phyloP scores from a whole-genome alignment of 495 filamentous ascomycete species.

The Penicillium argentinense region DNA sequence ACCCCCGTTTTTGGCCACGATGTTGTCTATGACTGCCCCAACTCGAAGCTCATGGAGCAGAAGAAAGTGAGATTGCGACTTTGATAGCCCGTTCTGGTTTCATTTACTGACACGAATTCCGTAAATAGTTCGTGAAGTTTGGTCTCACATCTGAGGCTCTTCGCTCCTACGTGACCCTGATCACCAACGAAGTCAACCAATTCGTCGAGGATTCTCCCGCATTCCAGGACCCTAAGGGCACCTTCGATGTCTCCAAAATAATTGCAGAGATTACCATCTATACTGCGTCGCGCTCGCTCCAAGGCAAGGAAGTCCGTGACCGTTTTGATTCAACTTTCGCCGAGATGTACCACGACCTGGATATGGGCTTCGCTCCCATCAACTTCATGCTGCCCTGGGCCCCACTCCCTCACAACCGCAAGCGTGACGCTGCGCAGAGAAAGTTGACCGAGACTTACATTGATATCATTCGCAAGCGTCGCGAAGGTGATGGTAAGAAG shows the following conservation, averaged over 20 bases:
- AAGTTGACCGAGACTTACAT: slow-evolving; percentile 60
- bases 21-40: slow-evolving; percentile 67
- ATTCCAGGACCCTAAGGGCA: slow-evolving; percentile 48
- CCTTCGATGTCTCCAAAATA: slow-evolving; percentile 52
- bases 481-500: slow-evolving; percentile 46
- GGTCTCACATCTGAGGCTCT: slow-evolving; percentile 63
- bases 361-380: slow-evolving; percentile 64
- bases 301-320: slow-evolving; percentile 64
- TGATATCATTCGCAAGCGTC: slow-evolving; percentile 57
- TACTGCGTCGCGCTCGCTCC: slow-evolving; percentile 64
- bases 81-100: background rate
- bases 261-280: slow-evolving; percentile 65
- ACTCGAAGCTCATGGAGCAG: slow-evolving; percentile 68
- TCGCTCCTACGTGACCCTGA: slow-evolving; percentile 59
- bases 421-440: slow-evolving; percentile 55
- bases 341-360: slow-evolving; percentile 63
- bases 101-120: slow-evolving; percentile 2
- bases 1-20: slow-evolving; percentile 63
- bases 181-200: slow-evolving; percentile 51
- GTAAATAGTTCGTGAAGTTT: slow-evolving; percentile 61
- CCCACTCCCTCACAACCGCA: slow-evolving; percentile 61
- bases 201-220: slow-evolving; percentile 47
- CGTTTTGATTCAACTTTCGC: slow-evolving; percentile 63
- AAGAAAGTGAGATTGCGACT: slow-evolving; percentile 52
- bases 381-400: slow-evolving; percentile 67